Conservation (phyloP, 2,329 filamentous ascomycete species). For the Aspergillus tubingensis region DNA sequence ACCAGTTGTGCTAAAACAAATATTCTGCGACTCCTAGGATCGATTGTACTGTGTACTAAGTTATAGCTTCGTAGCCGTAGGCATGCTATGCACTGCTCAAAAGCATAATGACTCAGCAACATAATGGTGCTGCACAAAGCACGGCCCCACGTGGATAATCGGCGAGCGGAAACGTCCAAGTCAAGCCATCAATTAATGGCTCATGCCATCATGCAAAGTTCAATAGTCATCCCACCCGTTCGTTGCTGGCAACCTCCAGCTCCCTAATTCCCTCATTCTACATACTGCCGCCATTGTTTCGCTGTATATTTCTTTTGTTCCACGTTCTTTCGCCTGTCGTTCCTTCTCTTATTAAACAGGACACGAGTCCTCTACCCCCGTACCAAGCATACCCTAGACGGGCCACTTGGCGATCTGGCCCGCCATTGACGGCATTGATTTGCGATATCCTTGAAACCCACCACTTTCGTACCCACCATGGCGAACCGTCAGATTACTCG, state of each 20-base stretch:
- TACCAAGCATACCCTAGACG: conserved; percentile 1
- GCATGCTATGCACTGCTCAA: neutral
- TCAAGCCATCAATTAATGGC: neutral
- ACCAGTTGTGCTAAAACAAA: too few species aligned
- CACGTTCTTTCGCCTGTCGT: neutral
- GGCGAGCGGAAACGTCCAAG: neutral
- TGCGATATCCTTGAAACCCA: conserved; percentile 1
- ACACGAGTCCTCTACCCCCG: neutral
- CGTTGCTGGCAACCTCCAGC: neutral
- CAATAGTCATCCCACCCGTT: neutral
- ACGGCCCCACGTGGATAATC: conserved; percentile 1
- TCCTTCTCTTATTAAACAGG: neutral
- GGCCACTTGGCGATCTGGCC: conserved; percentile 3
- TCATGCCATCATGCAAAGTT: neutral
- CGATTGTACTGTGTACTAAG: neutral
- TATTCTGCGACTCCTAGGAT: too few species aligned
- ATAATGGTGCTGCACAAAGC: neutral
- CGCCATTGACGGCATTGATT: neutral
- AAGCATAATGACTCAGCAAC: neutral
- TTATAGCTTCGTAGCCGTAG: neutral
- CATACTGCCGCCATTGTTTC: neutral
- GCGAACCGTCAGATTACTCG: conserved; percentile 37
- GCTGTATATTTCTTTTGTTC: conserved; percentile 1
- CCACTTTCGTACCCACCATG: conserved; percentile 25
- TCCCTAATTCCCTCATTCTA: neutral